Base-by-base conservation (phyloP, 2,329 filamentous ascomycete genomes). In the Epichloe sp. region DNA sequence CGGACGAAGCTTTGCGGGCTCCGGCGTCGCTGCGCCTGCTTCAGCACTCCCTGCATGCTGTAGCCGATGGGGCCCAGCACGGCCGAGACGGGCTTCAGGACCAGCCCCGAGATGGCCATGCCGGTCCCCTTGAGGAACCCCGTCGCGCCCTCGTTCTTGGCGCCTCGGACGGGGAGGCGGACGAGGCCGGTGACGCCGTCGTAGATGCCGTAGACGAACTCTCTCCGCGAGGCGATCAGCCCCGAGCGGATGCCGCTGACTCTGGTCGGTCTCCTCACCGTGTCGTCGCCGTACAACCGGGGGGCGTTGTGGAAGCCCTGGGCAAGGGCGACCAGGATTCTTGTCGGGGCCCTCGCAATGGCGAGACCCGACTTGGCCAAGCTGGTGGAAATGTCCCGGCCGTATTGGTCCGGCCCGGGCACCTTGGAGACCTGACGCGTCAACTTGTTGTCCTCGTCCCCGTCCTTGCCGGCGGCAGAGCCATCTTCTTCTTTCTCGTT, bases 261-360 rank as follows among this genome's bases (percentile, higher is more conserved):
- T 7, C 80, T 74, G 1, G 74, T 73, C 1, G 80, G 79, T 2
- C 75, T 74, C 3, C 83, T 75, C 2, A 87, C 83, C 1, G 82
- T 86, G 47, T 79, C 75, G 58, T 87, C 83, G 14, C 82, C 83
- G 57, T 86, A 87, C 0, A 87, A 70, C 2, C 81, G 75, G 1
- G 1, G 83, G 0, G 80, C 81, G 56, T 86, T 86, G 62, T 86
- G 82, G 55, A 86, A 85, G 1, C 82, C 83, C 60, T 85, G 81
- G 1, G 80, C 79, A 2, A 86, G 61, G 0, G 80, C 79, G 41
- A 85, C 65, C 0, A 76, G 72, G 2, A 85, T 62, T 57, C 83
- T 75, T 56, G 83, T 76, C 0, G 83, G 83, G 0, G 79, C 76
- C 54, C 69, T 71, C 6, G 71, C 71, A 4, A 83, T 64, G 4